These are phyloP conservation scores for Pythium scleroteichum DNA, from an alignment of 352 stramenopile genomes.

Conservation along the genomic window DNA sequence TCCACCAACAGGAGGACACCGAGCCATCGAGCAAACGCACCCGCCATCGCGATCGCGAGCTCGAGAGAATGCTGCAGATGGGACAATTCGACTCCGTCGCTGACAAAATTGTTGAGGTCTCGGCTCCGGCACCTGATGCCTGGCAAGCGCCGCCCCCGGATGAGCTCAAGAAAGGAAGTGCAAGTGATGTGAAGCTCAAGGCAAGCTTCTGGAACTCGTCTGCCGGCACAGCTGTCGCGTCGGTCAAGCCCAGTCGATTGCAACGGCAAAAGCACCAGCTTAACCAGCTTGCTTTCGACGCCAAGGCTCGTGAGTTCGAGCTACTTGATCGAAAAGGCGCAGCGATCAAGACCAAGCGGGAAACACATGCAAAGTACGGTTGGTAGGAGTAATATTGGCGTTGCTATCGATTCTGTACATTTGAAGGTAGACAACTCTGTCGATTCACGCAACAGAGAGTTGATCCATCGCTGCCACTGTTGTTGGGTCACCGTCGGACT, in stretches of 20 bases:
- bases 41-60: conserved; percentile 59
- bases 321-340: conserved; percentile 64
- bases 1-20: conserved; percentile 33
- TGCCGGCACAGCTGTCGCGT: conserved; percentile 47
- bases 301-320: conserved; percentile 71
- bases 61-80: conserved; percentile 69
- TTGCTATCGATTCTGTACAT: too few species aligned
- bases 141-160: conserved; percentile 55
- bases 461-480: too few species aligned
- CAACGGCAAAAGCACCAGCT: conserved; percentile 81
- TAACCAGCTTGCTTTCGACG: conserved; percentile 82
- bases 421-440: too few species aligned
- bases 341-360: conserved; percentile 69
- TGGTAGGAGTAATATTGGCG: conserved; percentile 39
- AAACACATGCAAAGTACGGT: conserved; percentile 82
- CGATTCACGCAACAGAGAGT: too few species aligned
- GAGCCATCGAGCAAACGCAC: conserved; percentile 53
- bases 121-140: conserved; percentile 43
- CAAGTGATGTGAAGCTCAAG: conserved; percentile 52
- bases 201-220: conserved; percentile 77
- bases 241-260: conserved; percentile 66
- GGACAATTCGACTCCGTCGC: conserved; percentile 63
- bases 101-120: conserved; percentile 65
- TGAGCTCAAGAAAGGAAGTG: conserved; percentile 20
- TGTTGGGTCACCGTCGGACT: too few species aligned